phyloP scores from a whole-genome alignment of 257 asterid species.

The Cruciata laevipes region DNA sequence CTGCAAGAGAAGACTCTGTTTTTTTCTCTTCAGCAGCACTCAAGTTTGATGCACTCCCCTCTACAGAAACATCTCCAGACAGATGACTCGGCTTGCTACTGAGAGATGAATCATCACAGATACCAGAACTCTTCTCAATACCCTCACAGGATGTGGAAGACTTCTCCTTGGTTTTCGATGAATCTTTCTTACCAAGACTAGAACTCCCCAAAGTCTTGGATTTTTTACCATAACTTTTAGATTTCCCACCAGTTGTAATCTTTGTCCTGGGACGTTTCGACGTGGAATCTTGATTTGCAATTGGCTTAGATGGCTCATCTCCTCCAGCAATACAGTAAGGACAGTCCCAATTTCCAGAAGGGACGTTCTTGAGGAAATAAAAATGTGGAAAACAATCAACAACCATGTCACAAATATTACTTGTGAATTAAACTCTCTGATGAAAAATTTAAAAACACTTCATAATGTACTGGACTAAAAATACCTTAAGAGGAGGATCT shows the following conservation, averaged over 20 bases:
- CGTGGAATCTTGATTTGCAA: conserved; percentile 34
- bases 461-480: conserved; percentile 2
- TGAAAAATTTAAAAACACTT: background rate
- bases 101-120: conserved; percentile 28
- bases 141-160: conserved; percentile 25
- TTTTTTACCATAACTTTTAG: conserved; percentile 33
- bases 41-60: conserved; percentile 31
- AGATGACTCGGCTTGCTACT: conserved; percentile 24
- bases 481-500: conserved; percentile 85
- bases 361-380: conserved; percentile 40
- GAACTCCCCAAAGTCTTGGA: conserved; percentile 28
- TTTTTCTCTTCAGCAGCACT: conserved; percentile 30
- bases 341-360: conserved; percentile 74
- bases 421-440: conserved; percentile 5
- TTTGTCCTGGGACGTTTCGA: conserved; percentile 61
- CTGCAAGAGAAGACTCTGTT: conserved; percentile 27
- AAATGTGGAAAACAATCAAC: conserved; percentile 12
- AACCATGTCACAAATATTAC: conserved; percentile 1
- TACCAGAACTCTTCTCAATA: conserved; percentile 32
- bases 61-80: conserved; percentile 38
- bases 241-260: conserved; percentile 45
- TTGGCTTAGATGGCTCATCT: conserved; percentile 33
- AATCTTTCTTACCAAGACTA: conserved; percentile 34
- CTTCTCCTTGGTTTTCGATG: conserved; percentile 35
- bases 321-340: conserved; percentile 43